These are phyloP conservation scores for Astrothelium subdiscretum DNA, from an alignment of 495 filamentous ascomycete species.

Conservation along the genomic window DNA sequence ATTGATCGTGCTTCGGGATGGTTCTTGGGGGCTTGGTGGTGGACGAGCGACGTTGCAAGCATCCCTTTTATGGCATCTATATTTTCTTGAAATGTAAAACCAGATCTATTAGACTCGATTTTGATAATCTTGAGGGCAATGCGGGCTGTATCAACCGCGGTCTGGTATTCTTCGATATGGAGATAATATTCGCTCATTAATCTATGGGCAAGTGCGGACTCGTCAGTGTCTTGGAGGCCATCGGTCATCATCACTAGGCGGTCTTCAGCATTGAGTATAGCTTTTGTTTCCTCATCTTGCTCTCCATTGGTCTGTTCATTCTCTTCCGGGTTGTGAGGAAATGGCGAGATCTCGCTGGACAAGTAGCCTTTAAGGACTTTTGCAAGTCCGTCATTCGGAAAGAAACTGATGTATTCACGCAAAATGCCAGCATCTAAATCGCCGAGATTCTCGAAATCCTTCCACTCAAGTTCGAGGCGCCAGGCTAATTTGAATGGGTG, in stretches of 20 bases:
- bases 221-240: slow-evolving; percentile 54
- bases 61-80: slow-evolving; percentile 61
- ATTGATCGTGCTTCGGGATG: slow-evolving; percentile 74
- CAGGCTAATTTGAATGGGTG: slow-evolving; percentile 85
- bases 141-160: slow-evolving; percentile 63
- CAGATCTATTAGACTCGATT: slow-evolving; percentile 51
- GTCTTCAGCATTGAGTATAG: slow-evolving; percentile 51
- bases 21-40: slow-evolving; percentile 78
- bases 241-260: slow-evolving; percentile 72
- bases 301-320: slow-evolving; percentile 23
- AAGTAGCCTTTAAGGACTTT: slow-evolving; percentile 73
- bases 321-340: slow-evolving; percentile 37
- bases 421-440: slow-evolving; percentile 60
- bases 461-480: slow-evolving; percentile 83
- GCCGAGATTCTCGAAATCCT: slow-evolving; percentile 57
- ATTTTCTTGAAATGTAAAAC: slow-evolving; percentile 52
- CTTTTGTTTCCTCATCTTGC: slow-evolving; percentile 25
- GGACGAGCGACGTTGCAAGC: slow-evolving; percentile 71
- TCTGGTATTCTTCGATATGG: slow-evolving; percentile 76
- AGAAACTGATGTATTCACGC: slow-evolving; percentile 68
- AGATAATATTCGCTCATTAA: slow-evolving; percentile 78
- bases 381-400: slow-evolving; percentile 69
- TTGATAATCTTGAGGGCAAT: slow-evolving; percentile 51
- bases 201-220: slow-evolving; percentile 72
- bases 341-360: slow-evolving; percentile 74